Conservation (phyloP, 2,329 filamentous ascomycete genomes). For the Phialophora verrucosa region DNA sequence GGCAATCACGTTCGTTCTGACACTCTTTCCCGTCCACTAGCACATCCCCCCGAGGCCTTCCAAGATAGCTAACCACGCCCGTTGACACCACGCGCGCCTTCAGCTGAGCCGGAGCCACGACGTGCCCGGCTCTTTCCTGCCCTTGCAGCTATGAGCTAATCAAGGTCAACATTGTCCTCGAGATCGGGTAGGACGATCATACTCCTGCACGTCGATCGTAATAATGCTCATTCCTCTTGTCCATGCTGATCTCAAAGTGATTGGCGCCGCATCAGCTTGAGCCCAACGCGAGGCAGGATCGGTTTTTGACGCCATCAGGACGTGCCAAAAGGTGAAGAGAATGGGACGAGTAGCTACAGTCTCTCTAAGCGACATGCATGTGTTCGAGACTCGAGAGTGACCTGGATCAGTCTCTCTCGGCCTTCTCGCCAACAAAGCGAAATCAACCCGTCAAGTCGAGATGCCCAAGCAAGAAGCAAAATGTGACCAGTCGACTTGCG, state of each 20-base stretch:
- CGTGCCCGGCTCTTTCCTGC: neutral
- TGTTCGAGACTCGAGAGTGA: neutral
- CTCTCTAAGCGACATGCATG: neutral
- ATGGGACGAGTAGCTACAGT: neutral
- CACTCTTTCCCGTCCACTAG: neutral
- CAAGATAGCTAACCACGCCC: neutral
- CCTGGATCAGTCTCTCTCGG: neutral
- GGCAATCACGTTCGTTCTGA: conserved; percentile 5
- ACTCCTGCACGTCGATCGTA: neutral
- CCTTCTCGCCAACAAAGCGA: neutral
- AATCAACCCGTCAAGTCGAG: neutral
- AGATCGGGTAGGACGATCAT: neutral
- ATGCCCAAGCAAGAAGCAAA: neutral
- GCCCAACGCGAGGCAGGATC: neutral
- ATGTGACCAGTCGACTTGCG: conserved; percentile 3
- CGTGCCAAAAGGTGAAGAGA: neutral
- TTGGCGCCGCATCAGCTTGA: neutral
- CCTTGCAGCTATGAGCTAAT: neutral
- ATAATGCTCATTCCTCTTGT: neutral
- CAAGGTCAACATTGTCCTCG: neutral
- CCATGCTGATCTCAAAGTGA: neutral
- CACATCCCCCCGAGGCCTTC: neutral
- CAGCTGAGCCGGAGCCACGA: neutral
- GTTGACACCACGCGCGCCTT: neutral
- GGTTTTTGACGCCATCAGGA: neutral